Percentiles rank a stretch among this genome's conserved stretches.
These are phyloP conservation scores for Trichophyton verrucosum DNA, from an alignment of 2,329 filamentous ascomycete species.

Conservation along the genomic window DNA sequence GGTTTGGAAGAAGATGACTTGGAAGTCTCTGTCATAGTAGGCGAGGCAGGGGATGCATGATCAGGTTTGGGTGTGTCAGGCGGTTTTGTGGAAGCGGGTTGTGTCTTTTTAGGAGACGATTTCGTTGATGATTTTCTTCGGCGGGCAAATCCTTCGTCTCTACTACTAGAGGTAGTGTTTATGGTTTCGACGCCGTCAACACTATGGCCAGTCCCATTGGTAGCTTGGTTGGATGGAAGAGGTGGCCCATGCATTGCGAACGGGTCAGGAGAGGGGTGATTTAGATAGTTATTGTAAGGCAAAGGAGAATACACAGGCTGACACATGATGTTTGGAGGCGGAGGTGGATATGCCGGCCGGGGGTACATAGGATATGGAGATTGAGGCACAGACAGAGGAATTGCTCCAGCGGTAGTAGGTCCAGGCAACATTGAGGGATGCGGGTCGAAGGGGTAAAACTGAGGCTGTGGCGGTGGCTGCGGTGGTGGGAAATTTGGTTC, in stretches of 20 bases:
- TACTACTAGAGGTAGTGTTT: background rate
- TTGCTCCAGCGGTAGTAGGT: constrained; percentile 20
- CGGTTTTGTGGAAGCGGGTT: background rate
- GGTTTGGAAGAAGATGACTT: constrained; percentile 10
- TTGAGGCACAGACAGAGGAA: constrained; percentile 10
- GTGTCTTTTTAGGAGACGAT: background rate
- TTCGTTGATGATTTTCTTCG: background rate
- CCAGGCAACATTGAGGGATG: constrained; percentile 30
- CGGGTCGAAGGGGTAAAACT: constrained; percentile 18
- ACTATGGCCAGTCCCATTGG: constrained; percentile 10
- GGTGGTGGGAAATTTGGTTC: constrained; percentile 25
- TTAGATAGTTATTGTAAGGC: constrained; percentile 14
- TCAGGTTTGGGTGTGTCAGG: background rate
- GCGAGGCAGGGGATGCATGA: background rate
- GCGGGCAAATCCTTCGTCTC: background rate
- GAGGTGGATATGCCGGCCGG: constrained; percentile 14
- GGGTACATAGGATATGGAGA: constrained; percentile 9
- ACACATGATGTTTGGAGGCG: constrained; percentile 15
- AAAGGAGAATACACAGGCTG: constrained; percentile 16
- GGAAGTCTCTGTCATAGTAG: background rate
- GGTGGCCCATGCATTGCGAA: constrained; percentile 12
- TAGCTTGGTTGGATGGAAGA: constrained; percentile 6
- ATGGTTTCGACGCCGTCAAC: constrained; percentile 5
- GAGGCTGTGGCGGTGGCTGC: constrained; percentile 25
- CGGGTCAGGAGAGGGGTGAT: constrained; percentile 8